Evolutionary conservation across 306 rosid genomes (phyloP), one percentile per base, ranked within the genome.

Genomic region (Vigna mungo): DNA sequence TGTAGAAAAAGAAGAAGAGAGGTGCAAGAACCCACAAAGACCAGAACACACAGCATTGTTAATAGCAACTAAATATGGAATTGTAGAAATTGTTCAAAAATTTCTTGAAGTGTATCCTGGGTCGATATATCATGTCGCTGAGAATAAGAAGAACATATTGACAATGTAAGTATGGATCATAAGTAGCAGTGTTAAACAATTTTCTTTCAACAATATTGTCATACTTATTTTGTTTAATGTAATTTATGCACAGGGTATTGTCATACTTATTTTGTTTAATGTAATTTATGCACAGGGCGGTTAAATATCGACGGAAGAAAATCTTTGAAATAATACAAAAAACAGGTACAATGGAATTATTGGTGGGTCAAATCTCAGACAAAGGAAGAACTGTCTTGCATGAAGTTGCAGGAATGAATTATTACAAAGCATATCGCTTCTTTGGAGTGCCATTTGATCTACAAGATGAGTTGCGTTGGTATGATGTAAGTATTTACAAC

Each of bases 21-120:
- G 59, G 6, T 25, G 18, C 0, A 52, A 7, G 17, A 46, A 0
- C 43, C 1, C 0, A 34, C 23, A 41, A 15, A 16, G 67, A 34
- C 39, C 14, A 0, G 43, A 21, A 2, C 14, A 41, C 27, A 54
- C 74, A n/a, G n/a, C n/a, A n/a, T 16, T 82, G 23, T 20, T 59
- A 4, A 3, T 66, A 39, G 86, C 89, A 58, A 37, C 83, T 0
- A 37, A 49, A 17, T 36, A 0, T 6, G 84, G 86, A 53, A 53
- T 82, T 15, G 2, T 25, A 1, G 71, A 80, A 39, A 79, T 85
- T 2, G 75, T 82, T 4, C 21, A 74, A 9, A 44, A 9, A 12
- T 5, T 60, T 12, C 48, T 74, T 44, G 0, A 60, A 0, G 61
- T 60, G 21, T 52, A 75, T 80, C 86, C 84, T 9, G 53, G 6